Evolutionary conservation across 768 basidiomycete genomes (phyloP), one percentile per base, ranked within the genome.

Genomic region (Boletus pseudopeckii): DNA sequence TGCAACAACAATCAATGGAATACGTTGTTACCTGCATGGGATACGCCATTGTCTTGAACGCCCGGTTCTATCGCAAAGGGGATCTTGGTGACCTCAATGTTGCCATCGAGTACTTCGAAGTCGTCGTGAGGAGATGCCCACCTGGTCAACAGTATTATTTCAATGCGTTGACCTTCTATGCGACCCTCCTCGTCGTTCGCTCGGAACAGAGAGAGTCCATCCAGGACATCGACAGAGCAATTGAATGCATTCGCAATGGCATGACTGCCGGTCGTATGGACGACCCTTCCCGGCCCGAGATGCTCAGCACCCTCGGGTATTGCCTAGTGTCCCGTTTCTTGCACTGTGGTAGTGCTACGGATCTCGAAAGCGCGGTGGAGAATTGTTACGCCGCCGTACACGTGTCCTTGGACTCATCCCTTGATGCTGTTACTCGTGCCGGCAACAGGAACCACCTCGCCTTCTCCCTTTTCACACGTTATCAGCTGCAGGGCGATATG

Each of bases 211-310:
- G 24, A 52, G 37, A 43, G 7, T 60, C 65, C 8, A 52, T 48
- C 10, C 45, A 47, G 30, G 65, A 64, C 37, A 48, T 61, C 18
- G 56, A 67, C 43, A 49, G 33, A 5, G 60, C 65, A 7, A 43
- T 62, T 2, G 44, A 54, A 45, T 50, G 41, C 22, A 24, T 58
- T 39, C 56, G 50, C 13, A 48, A 24, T 32, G 52, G 56, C 28
- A 48, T 66, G 17, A 11, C 52, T 9, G 14, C 45, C 7, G 45
- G 63, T 40, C 34, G 22, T 11, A 14, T 24, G n/a, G 53, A 53
- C 10, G 37, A 60, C n/a, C 22, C 48, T 5, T 30, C 22, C n/a
- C 53, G 50, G 2, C 18, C 45, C 8, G 34, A 24, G 40, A 26
- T 58, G 0, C 42, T 62, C 32, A 50, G 52, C 34, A 45, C 28